Conservation (phyloP, 768 basidiomycete genomes). For the Xerocomellus chrysenteron region DNA sequence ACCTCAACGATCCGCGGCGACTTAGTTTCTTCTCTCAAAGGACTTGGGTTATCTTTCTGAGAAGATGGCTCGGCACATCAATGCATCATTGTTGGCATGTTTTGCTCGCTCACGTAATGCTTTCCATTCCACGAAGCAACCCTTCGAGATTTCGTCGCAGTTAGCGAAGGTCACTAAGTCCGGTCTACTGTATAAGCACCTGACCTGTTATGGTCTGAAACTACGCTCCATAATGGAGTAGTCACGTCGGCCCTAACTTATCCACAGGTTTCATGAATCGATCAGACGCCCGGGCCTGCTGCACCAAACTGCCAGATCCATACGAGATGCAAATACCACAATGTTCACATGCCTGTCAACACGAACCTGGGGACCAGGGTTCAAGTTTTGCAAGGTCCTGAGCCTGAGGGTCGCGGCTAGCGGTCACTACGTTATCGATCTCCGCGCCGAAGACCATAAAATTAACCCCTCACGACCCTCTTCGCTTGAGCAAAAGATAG, state of each 20-base stretch:
- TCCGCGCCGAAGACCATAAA: slow-evolving; percentile 2
- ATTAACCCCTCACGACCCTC: slow-evolving; percentile 7
- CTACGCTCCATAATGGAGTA: background rate
- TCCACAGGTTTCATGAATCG: background rate
- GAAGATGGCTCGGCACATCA: slow-evolving; percentile 9
- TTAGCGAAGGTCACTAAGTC: background rate
- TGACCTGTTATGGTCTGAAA: background rate
- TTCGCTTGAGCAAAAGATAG: slow-evolving; percentile 1
- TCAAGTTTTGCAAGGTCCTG: background rate
- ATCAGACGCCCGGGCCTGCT: background rate
- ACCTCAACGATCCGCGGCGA: slow-evolving; percentile 13
- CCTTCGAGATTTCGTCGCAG: background rate
- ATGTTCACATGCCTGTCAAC: background rate
- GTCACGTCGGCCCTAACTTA: background rate
- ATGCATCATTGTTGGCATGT: background rate
- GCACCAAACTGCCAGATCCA: background rate
- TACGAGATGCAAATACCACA: background rate
- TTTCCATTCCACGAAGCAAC: background rate
- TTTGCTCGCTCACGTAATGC: slow-evolving; percentile 15
- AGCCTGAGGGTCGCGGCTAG: background rate
- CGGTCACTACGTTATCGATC: slow-evolving; percentile 9
- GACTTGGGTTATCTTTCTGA: slow-evolving; percentile 11
- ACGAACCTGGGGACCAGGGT: slow-evolving; percentile 4
- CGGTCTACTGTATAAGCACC: background rate
- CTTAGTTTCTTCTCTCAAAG: slow-evolving; percentile 9